Evolutionary conservation across 805 yeast genomes (phyloP).

Genomic region (Komagataella populi): DNA sequence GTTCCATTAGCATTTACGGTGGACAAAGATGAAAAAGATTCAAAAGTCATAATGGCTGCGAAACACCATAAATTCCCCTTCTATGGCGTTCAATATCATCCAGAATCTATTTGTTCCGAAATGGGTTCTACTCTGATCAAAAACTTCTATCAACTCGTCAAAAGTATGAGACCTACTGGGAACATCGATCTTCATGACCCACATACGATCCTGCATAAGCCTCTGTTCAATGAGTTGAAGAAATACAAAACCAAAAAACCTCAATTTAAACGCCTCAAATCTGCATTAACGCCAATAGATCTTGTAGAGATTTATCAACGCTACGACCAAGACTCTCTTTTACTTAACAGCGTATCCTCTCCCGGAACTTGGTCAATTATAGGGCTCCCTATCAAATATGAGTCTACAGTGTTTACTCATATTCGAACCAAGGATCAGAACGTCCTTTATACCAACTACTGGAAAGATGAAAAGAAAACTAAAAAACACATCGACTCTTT

Average conservation of each 20-base stretch:
- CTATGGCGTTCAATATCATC: conserved; percentile 95
- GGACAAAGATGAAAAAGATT: conserved; percentile 18
- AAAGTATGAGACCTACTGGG: not conserved
- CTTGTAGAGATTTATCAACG: conserved; percentile 33
- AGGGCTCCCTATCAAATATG: conserved; percentile 43
- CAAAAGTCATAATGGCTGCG: conserved; percentile 64
- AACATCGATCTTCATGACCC: conserved; percentile 5
- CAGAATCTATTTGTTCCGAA: conserved; percentile 82
- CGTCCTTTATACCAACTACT: conserved; percentile 14
- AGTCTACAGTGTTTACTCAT: conserved; percentile 42
- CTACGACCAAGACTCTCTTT: conserved; percentile 29
- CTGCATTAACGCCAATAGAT: conserved; percentile 22
- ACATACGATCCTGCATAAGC: conserved; percentile 11
- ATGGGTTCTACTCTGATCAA: conserved; percentile 43
- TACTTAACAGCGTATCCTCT: conserved; percentile 64
- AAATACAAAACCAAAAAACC: not conserved
- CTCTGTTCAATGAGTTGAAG: conserved; percentile 10
- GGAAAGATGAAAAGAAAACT: conserved; percentile 7
- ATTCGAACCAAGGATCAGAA: conserved; percentile 30
- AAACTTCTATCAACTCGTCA: conserved; percentile 48
- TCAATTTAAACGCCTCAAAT: conserved; percentile 2
- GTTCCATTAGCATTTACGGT: conserved; percentile 49
- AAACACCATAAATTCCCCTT: conserved; percentile 49
- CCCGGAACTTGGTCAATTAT: conserved; percentile 88
- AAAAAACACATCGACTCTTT: conserved; percentile 13